phyloP scores from a whole-genome alignment of 2,329 filamentous ascomycete species.

The Penicillium hordei region DNA sequence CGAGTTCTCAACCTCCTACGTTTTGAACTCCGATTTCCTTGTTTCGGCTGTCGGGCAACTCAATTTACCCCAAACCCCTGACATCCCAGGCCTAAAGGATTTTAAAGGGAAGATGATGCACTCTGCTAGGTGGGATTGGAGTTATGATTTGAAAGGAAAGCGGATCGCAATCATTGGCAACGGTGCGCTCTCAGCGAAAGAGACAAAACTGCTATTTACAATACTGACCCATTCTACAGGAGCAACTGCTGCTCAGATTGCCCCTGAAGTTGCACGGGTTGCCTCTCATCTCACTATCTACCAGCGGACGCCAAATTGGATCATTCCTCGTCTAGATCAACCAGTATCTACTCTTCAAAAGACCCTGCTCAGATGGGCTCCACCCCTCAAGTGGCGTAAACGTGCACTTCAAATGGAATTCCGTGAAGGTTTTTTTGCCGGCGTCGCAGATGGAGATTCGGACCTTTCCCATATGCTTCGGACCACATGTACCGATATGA shows the following conservation, averaged over 20 bases:
- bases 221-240: constrained; percentile 32
- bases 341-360: constrained; percentile 46
- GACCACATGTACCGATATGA: constrained; percentile 35
- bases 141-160: constrained; percentile 54
- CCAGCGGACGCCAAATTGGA: constrained; percentile 61
- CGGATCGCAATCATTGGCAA: constrained; percentile 61
- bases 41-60: constrained; percentile 60
- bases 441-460: constrained; percentile 44
- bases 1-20: constrained; percentile 54
- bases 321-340: constrained; percentile 54
- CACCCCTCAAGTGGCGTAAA: constrained; percentile 52
- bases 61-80: constrained; percentile 54
- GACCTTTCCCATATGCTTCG: constrained; percentile 45
- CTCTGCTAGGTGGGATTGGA: constrained; percentile 62
- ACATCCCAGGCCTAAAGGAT: constrained; percentile 49
- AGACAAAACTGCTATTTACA: not conserved
- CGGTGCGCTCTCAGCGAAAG: constrained; percentile 35
- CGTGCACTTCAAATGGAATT: constrained; percentile 56
- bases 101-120: constrained; percentile 58
- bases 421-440: constrained; percentile 51
- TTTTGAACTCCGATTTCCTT: constrained; percentile 56
- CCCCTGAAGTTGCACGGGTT: constrained; percentile 56
- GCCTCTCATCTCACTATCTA: constrained; percentile 54
- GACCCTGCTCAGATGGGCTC: constrained; percentile 51
- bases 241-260: constrained; percentile 59